Percentiles rank a stretch among this genome's conserved stretches.
These are phyloP conservation scores for Trametes polyzona DNA, from an alignment of 1,284 basidiomycete species.

Conservation along the genomic window DNA sequence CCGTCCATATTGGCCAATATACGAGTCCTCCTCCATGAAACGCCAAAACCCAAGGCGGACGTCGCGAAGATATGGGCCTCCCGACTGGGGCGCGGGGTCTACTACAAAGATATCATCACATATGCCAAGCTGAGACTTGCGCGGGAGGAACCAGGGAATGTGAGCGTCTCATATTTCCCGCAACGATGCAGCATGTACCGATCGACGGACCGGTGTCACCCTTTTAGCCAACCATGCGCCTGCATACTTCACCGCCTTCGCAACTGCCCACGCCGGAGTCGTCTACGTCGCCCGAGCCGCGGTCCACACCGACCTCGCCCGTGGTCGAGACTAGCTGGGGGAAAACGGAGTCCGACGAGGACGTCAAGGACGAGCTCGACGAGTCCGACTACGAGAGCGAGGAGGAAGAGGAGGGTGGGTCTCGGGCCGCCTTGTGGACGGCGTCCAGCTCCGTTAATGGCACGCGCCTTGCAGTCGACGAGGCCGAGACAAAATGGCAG, in stretches of 20 bases:
- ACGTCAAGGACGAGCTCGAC: slow-evolving; percentile 15
- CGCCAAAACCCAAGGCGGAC: slow-evolving; percentile 1
- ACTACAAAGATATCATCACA: slow-evolving; percentile 8
- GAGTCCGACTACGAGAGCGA: slow-evolving; percentile 14
- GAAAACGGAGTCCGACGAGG: slow-evolving; percentile 10
- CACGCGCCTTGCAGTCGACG: neutral
- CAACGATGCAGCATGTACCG: neutral
- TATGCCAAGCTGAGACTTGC: slow-evolving; percentile 10
- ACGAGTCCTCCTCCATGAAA: slow-evolving; percentile 11
- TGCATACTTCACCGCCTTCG: neutral
- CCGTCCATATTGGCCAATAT: neutral
- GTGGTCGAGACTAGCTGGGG: neutral
- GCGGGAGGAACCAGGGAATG: neutral
- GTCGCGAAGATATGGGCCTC: slow-evolving; percentile 14
- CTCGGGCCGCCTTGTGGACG: neutral
- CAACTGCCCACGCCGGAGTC: slow-evolving; percentile 20
- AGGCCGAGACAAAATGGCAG: neutral
- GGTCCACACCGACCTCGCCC: slow-evolving; percentile 8
- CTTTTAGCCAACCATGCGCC: neutral
- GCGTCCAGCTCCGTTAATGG: neutral
- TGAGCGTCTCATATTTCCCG: neutral
- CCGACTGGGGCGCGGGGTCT: slow-evolving; percentile 1
- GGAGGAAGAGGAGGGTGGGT: slow-evolving; percentile 3
- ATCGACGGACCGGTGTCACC: neutral
- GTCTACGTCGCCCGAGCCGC: slow-evolving; percentile 20